Conservation (phyloP, 306 rosid genomes). For the Crataegus laevigata region DNA sequence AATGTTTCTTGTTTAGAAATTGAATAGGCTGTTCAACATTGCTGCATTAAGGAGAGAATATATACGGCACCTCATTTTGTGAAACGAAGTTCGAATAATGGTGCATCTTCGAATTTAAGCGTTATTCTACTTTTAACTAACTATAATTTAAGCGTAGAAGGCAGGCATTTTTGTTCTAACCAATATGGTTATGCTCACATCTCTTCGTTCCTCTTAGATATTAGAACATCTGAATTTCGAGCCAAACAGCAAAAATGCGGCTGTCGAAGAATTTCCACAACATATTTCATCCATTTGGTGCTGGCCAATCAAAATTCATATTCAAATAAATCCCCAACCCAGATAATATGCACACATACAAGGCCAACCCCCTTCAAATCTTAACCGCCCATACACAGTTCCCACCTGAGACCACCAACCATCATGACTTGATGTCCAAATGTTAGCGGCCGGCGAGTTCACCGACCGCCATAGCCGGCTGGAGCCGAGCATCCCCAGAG, state of each 20-base stretch:
- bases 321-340: background rate
- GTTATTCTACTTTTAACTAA: too few relatives aligned
- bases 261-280: background rate
- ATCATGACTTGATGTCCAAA: constrained; percentile 31
- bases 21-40: background rate
- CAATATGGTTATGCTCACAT: background rate
- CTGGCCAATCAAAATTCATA: constrained; percentile 10
- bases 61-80: background rate
- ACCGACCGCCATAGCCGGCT: constrained; percentile 32
- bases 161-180: too few relatives aligned
- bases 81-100: background rate
- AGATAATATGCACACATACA: constrained; percentile 30
- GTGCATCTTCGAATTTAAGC: background rate
- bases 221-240: background rate
- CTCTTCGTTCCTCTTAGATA: too few relatives aligned
- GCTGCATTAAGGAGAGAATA: background rate
- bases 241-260: background rate
- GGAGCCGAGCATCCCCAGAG: constrained; percentile 55
- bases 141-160: too few relatives aligned
- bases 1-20: constrained; percentile 12
- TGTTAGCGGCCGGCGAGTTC: constrained; percentile 42
- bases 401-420: constrained; percentile 10
- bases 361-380: background rate
- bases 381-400: constrained; percentile 26
- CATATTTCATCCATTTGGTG: background rate